phyloP scores from a whole-genome alignment of 371 early-diverging fungal species.

The Circinella minor region DNA sequence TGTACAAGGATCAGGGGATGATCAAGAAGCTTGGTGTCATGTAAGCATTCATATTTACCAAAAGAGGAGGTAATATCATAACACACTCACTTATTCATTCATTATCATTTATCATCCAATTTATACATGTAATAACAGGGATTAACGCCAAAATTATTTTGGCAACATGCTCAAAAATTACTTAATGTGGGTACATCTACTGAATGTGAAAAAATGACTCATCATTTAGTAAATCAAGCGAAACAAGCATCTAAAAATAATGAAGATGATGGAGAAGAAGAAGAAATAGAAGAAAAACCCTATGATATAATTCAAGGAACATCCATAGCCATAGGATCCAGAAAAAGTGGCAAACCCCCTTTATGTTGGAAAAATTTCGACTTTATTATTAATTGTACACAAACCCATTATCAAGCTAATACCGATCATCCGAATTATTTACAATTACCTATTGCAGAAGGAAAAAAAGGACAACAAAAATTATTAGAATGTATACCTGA shows the following conservation, averaged over 20 bases:
- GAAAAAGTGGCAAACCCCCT: constrained; percentile 55
- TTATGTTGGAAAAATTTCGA: constrained; percentile 65
- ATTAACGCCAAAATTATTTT: constrained; percentile 67
- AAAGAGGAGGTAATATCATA: no score
- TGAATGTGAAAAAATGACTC: constrained; percentile 52
- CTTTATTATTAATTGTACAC: constrained; percentile 70
- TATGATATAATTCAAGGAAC: constrained; percentile 62
- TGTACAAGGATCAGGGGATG: constrained; percentile 90
- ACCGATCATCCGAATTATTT: constrained; percentile 44
- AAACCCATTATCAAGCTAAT: constrained; percentile 39
- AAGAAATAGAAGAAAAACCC: constrained; percentile 10
- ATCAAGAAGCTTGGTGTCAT: constrained; percentile 83
- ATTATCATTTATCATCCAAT: no score
- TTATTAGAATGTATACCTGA: constrained; percentile 58
- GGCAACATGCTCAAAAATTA: constrained; percentile 64
- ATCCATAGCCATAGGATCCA: constrained; percentile 63
- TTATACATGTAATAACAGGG: constrained; percentile 9
- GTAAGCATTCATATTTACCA: not conserved
- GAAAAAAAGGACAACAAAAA: constrained; percentile 72
- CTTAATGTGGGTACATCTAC: not conserved
- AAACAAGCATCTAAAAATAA: constrained; percentile 13
- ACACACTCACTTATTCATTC: no score
- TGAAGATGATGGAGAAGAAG: constrained; percentile 6
- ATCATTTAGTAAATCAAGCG: constrained; percentile 33
- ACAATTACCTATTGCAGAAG: constrained; percentile 70